A percentile compares a stretch with the other conserved stretches of the same genome.
Conservation (phyloP, 345 rosid genomes). For the Moringa oleifera region DNA sequence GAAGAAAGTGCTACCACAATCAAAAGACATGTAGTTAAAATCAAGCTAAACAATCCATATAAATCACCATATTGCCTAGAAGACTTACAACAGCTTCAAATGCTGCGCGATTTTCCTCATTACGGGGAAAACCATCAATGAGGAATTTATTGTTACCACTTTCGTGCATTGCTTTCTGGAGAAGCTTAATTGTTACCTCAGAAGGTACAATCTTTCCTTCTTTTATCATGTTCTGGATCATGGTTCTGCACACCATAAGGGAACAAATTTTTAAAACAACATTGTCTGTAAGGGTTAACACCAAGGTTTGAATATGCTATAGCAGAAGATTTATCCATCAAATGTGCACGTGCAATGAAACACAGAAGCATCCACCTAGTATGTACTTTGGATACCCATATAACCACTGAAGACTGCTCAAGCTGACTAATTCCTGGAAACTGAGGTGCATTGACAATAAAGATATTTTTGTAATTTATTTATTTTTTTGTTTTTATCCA, state of each 20-base stretch:
- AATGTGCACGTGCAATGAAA: background rate
- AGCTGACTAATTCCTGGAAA: too few relatives aligned
- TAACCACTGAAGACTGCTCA: too few relatives aligned
- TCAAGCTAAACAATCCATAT: background rate
- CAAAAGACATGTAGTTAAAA: too few relatives aligned
- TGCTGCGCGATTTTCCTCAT: constrained; percentile 70
- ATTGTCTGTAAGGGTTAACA: constrained; percentile 1
- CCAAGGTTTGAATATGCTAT: background rate
- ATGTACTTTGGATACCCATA: too few relatives aligned
- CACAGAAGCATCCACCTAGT: constrained; percentile 5
- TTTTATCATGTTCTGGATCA: constrained; percentile 59
- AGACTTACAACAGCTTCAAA: constrained; percentile 62
- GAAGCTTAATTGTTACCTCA: constrained; percentile 75
- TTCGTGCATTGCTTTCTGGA: constrained; percentile 60
- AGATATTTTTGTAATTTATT: too few relatives aligned
- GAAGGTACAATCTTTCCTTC: constrained; percentile 88
- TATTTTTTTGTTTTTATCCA: too few relatives aligned
- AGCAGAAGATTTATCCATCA: too few relatives aligned
- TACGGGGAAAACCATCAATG: constrained; percentile 84
- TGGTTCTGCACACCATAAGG: constrained; percentile 34
- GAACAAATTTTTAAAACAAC: background rate
- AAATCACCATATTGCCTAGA: background rate
- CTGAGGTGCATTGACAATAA: too few relatives aligned
- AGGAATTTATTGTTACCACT: constrained; percentile 57
- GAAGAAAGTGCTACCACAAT: background rate